Base-by-base conservation (phyloP, 768 basidiomycete species). In the Xerocomellus intermedius region DNA sequence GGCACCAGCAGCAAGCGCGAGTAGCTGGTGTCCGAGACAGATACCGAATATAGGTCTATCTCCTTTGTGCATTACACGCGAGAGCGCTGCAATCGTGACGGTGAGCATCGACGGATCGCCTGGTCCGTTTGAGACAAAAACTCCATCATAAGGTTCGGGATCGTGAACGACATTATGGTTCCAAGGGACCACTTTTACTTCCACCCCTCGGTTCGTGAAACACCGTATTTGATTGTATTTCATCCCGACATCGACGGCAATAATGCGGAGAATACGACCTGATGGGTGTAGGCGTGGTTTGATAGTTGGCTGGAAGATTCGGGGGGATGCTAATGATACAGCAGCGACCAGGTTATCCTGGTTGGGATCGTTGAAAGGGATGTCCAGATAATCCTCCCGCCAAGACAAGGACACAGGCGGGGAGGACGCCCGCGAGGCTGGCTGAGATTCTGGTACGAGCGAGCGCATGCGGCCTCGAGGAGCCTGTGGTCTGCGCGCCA, bases 201-300 rank as follows among this genome's bases (percentile, higher is more conserved):
- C 93, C 35, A 98, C 84, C 46, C 97, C 97, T 33, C 97, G 88
- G 36, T 84, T 79, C 41, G 83, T 84, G 75, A 99, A 98, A 77
- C 97, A 99, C 33, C 97, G 83, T 63, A 98, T 94, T 73, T 99
- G 97, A 73, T 98, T 98, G 78, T 91, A 97, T 74, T 99, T 99
- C 92, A 98, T 98, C n/a, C 97, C 97, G 48, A 98, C 96, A 69
- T 99, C 97, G 55, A 98, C 75, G 6, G 93, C 94, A 16, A 99
- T 67, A 28, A 99, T 82, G 56, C 97, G 89, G 30, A 98, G 69
- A 1, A 83, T 74, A 47, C 94, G 84, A 30, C 90, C 91, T 1
- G 84, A 86, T 3, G 91, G 89, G 67, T 97, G 91, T 33, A 83
- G 69, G 50, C 76, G 82, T 22, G 83, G 77, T n/a, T 67, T 67